These are phyloP conservation scores for Wickerhamomyces hampshirensis DNA, from an alignment of 805 yeast species.

Conservation along the genomic window DNA sequence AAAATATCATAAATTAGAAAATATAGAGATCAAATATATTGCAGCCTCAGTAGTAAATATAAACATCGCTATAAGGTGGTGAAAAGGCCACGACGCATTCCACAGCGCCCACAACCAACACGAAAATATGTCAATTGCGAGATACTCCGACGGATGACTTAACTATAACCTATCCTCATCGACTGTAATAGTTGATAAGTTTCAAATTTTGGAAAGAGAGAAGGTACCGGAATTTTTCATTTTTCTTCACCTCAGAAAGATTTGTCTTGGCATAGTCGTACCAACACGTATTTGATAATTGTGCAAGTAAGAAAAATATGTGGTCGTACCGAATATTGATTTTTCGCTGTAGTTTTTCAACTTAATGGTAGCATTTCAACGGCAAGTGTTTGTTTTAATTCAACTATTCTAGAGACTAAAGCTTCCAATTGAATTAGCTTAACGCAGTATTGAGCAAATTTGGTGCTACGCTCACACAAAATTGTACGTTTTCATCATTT, in stretches of 20 bases:
- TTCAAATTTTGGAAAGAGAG: slow-evolving; percentile 15
- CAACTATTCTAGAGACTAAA: too few species aligned
- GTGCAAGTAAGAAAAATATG: neutral
- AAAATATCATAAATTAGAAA: neutral
- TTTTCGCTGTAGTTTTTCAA: neutral
- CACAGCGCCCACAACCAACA: slow-evolving; percentile 39
- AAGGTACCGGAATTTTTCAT: slow-evolving; percentile 1
- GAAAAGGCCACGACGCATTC: slow-evolving; percentile 48
- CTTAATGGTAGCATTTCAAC: too few species aligned
- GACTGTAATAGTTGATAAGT: slow-evolving; percentile 56
- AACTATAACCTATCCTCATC: slow-evolving; percentile 41
- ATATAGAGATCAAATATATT: slow-evolving; percentile 8
- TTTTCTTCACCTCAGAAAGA: neutral
- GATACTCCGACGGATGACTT: slow-evolving; percentile 35
- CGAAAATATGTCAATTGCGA: slow-evolving; percentile 16
- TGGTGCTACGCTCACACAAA: too few species aligned
- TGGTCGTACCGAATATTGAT: neutral
- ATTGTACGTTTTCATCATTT: too few species aligned
- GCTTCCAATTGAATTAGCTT: too few species aligned
- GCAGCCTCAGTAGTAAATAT: slow-evolving; percentile 31
- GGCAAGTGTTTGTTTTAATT: too few species aligned
- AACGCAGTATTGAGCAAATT: too few species aligned
- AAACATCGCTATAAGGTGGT: slow-evolving; percentile 45
- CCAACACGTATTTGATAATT: neutral
- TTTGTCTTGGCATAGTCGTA: neutral